A percentile compares a stretch with the other conserved stretches of the same genome.
Evolutionary conservation across 2,329 filamentous ascomycete species (phyloP).

Genomic region (Zasmidium angulare): DNA sequence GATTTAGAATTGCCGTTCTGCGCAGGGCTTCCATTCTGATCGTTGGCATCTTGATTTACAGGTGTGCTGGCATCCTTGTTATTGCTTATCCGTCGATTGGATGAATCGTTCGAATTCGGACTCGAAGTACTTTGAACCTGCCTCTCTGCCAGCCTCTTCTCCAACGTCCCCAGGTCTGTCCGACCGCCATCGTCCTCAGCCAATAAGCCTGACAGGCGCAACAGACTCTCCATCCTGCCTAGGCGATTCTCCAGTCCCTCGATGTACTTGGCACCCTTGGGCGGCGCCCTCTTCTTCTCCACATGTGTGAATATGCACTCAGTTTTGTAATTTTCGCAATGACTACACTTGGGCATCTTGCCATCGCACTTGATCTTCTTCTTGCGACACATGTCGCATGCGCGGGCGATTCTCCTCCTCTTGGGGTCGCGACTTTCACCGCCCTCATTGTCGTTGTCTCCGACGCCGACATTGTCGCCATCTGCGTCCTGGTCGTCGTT

Average conservation of each 20-base stretch:
- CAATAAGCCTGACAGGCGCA: conserved; percentile 82
- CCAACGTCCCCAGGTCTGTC: conserved; percentile 83
- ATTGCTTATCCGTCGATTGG: conserved; percentile 13
- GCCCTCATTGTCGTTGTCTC: conserved; percentile 27
- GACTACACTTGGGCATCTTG: conserved; percentile 89
- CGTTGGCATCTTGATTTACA: conserved; percentile 6
- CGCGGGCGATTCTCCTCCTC: conserved; percentile 82
- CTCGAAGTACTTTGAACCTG: conserved; percentile 38
- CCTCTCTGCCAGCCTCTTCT: conserved; percentile 65
- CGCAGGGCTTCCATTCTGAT: conserved; percentile 8
- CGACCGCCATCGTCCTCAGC: conserved; percentile 81
- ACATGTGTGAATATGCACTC: conserved; percentile 97
- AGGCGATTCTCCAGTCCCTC: conserved; percentile 93
- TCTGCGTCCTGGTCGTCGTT: conserved; percentile 16
- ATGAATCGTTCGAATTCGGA: conserved; percentile 31
- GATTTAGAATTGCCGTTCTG: conserved; percentile 10
- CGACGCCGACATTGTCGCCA: conserved; percentile 26
- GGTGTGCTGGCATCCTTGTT: conserved; percentile 12
- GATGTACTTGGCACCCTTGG: conserved; percentile 98
- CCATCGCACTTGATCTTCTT: conserved; percentile 98
- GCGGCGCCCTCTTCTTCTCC: conserved; percentile 96
- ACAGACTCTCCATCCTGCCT: conserved; percentile 90
- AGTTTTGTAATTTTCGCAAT: conserved; percentile 97
- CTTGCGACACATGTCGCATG: conserved; percentile 95
- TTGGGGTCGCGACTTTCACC: conserved; percentile 65